phyloP scores from a whole-genome alignment of 768 basidiomycete genomes.

The Astraeus odoratus region DNA sequence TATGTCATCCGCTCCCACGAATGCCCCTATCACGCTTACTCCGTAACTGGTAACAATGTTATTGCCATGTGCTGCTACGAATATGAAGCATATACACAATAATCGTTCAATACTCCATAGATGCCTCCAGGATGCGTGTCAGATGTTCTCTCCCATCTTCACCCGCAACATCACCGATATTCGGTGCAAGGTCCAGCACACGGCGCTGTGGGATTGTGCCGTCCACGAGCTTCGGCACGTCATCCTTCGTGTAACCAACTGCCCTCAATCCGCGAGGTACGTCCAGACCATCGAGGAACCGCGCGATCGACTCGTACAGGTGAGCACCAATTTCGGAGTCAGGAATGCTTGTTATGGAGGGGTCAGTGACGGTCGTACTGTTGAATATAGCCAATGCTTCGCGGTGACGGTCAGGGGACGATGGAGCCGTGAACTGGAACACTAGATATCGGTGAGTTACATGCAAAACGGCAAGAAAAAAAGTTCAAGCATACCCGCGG shows the following conservation, averaged over 20 bases:
- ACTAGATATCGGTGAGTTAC: constrained; percentile 35
- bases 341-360: constrained; percentile 64
- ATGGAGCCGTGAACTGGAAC: constrained; percentile 94
- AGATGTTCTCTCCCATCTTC: constrained; percentile 82
- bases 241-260: constrained; percentile 63
- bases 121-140: constrained; percentile 70
- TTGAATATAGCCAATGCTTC: constrained; percentile 83
- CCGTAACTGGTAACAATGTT: constrained; percentile 77
- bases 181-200: constrained; percentile 89
- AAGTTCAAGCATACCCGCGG: constrained; percentile 50
- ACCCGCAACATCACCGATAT: constrained; percentile 75
- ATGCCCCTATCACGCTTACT: constrained; percentile 1
- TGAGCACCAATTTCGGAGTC: constrained; percentile 74
- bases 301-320: constrained; percentile 79
- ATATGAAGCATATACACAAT: constrained; percentile 60
- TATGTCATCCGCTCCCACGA: constrained; percentile 36
- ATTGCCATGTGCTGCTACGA: constrained; percentile 71
- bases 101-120: constrained; percentile 59
- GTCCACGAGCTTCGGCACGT: constrained; percentile 73
- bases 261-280: constrained; percentile 84
- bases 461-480: constrained; percentile 2
- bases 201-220: constrained; percentile 90
- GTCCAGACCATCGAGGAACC: constrained; percentile 79
- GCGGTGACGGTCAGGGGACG: constrained; percentile 86
- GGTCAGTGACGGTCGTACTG: constrained; percentile 53